Conservation (phyloP, 2,329 filamentous ascomycete genomes). For the Aspergillus japonicus region DNA sequence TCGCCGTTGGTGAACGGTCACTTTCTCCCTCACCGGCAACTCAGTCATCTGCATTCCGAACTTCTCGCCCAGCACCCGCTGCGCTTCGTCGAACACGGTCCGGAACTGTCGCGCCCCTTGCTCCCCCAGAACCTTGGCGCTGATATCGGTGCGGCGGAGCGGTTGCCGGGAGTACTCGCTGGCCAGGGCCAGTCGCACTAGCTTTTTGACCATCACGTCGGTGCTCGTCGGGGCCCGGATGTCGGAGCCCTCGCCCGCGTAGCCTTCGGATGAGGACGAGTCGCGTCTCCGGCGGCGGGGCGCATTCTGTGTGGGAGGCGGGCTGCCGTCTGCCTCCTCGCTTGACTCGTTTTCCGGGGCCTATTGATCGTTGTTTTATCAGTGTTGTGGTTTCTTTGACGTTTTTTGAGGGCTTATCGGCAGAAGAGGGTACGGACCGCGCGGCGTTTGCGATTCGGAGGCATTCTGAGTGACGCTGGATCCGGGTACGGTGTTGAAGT, state of each 20-base stretch:
- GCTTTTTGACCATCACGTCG: conserved; percentile 56
- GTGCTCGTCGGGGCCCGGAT: conserved; percentile 29
- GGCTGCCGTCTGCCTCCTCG: conserved; percentile 10
- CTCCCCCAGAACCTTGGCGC: conserved; percentile 67
- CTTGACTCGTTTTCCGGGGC: conserved; percentile 9
- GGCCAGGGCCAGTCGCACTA: conserved; percentile 61
- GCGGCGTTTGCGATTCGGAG: conserved; percentile 30
- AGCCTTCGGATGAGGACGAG: conserved; percentile 11
- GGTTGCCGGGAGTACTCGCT: conserved; percentile 60
- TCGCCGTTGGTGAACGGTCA: conserved; percentile 75
- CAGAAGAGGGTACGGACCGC: conserved; percentile 22
- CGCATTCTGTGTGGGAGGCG: conserved; percentile 5
- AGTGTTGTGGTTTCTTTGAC: not conserved
- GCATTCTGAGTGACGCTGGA: conserved; percentile 21
- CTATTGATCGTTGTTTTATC: not conserved
- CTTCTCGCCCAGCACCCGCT: conserved; percentile 64
- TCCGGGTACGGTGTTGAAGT: not conserved
- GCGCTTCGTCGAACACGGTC: conserved; percentile 72
- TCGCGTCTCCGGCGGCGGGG: conserved; percentile 18
- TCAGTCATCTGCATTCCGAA: conserved; percentile 96
- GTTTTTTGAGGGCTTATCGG: not conserved
- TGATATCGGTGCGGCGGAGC: conserved; percentile 59
- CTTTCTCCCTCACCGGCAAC: conserved; percentile 75
- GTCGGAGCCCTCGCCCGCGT: conserved; percentile 16
- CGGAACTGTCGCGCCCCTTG: conserved; percentile 70